Conservation (phyloP, 495 filamentous ascomycete genomes). For the Penicillium argentinense region DNA sequence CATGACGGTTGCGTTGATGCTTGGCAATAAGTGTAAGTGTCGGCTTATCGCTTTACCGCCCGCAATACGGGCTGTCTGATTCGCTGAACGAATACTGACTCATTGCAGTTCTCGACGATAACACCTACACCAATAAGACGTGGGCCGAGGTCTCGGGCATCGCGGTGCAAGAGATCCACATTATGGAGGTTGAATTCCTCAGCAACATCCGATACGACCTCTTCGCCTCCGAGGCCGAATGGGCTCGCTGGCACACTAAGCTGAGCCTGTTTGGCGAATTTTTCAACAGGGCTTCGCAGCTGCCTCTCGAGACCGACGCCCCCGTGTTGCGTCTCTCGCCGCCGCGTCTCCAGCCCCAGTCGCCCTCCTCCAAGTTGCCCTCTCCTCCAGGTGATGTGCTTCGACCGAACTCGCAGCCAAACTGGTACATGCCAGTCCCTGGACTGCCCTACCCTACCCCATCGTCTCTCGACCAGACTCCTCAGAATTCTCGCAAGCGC, state of each 20-base stretch:
- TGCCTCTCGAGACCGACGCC: slow-evolving; percentile 30
- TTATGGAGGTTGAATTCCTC: slow-evolving; percentile 99
- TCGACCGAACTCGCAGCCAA: slow-evolving; percentile 27
- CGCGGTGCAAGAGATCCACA: slow-evolving; percentile 90
- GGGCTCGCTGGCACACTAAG: slow-evolving; percentile 82
- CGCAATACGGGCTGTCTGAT: not conserved
- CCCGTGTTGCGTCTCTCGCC: slow-evolving; percentile 35
- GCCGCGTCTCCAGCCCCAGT: slow-evolving; percentile 31
- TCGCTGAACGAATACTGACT: slow-evolving; percentile 27
- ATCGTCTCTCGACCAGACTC: slow-evolving; percentile 23
- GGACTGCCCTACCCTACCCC: slow-evolving; percentile 26
- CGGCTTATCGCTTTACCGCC: slow-evolving; percentile 27
- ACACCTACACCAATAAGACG: slow-evolving; percentile 99
- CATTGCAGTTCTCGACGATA: slow-evolving; percentile 82
- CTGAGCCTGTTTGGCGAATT: slow-evolving; percentile 77
- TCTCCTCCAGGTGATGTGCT: slow-evolving; percentile 49
- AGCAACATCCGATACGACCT: slow-evolving; percentile 98
- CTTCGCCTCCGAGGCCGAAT: slow-evolving; percentile 76
- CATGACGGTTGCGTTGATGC: slow-evolving; percentile 94
- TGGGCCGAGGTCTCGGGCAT: slow-evolving; percentile 99
- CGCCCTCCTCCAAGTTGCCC: slow-evolving; percentile 49
- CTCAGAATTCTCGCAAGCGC: slow-evolving; percentile 62
- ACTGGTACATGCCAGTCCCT: slow-evolving; percentile 32
- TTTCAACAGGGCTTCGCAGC: slow-evolving; percentile 63
- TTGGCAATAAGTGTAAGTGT: slow-evolving; percentile 91